Conservation (phyloP, 2,329 filamentous ascomycete genomes). For the Talaromyces marneffei region DNA sequence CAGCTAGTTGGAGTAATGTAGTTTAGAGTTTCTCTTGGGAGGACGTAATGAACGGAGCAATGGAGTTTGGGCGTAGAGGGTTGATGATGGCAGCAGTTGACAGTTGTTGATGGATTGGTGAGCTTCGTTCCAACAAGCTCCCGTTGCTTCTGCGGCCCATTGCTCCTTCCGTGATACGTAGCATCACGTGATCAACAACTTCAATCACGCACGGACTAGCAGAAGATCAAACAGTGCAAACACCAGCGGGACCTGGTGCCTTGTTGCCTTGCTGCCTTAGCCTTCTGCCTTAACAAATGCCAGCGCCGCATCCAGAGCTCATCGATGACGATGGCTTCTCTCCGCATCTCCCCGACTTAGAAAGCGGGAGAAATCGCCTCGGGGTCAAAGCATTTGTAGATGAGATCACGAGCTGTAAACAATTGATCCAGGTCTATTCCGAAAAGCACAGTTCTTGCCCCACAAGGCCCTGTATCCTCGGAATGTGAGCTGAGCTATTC, state of each 20-base stretch:
- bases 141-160: constrained; percentile 1
- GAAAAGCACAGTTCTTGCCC: constrained; percentile 24
- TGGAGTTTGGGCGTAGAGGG: constrained; percentile 2
- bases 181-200: constrained; percentile 7
- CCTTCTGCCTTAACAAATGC: not conserved
- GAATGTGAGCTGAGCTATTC: constrained; percentile 12
- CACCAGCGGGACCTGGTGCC: not conserved
- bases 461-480: constrained; percentile 35
- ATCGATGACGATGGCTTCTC: not conserved
- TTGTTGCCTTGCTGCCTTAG: not conserved
- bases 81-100: not conserved
- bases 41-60: not conserved
- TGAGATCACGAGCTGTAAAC: constrained; percentile 2
- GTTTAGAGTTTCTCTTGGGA: not conserved
- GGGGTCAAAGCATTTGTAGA: constrained; percentile 10
- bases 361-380: constrained; percentile 36
- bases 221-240: constrained; percentile 11
- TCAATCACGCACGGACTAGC: constrained; percentile 2
- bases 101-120: not conserved
- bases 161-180: constrained; percentile 4
- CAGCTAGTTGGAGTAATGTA: not conserved
- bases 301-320: constrained; percentile 1
- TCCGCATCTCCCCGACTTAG: constrained; percentile 29
- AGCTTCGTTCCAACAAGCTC: constrained; percentile 12
- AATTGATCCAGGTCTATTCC: constrained; percentile 12